Conservation (phyloP, 2,329 filamentous ascomycete genomes). For the Penicillium sp. region DNA sequence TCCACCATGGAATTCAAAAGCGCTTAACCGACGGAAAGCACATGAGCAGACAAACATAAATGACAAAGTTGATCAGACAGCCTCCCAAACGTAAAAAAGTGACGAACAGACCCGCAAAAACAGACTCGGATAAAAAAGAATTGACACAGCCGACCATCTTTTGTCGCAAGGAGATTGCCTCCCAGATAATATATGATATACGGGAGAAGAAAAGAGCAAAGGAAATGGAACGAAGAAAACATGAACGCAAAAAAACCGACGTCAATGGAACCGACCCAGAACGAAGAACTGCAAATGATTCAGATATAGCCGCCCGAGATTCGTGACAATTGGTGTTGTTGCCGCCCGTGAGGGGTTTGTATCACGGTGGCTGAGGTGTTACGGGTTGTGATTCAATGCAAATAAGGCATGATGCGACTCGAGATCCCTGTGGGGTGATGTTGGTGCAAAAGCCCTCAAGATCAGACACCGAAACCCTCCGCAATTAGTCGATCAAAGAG, state of each 20-base stretch:
- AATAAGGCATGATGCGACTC: not conserved
- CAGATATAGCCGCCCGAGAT: slow-evolving; percentile 30
- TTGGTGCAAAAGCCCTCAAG: not conserved
- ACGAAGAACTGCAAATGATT: slow-evolving; percentile 11
- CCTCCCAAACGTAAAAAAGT: slow-evolving; percentile 29
- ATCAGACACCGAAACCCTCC: slow-evolving; percentile 1
- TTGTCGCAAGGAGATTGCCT: slow-evolving; percentile 21
- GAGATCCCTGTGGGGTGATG: not conserved
- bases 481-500: slow-evolving; percentile 14
- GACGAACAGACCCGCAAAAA: slow-evolving; percentile 1
- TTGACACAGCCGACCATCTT: slow-evolving; percentile 25
- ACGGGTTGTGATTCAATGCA: not conserved
- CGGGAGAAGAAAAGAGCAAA: slow-evolving; percentile 4
- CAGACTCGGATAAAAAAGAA: not conserved
- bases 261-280: slow-evolving; percentile 3
- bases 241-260: not conserved
- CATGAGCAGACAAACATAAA: slow-evolving; percentile 2
- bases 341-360: not conserved
- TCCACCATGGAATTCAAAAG: slow-evolving; percentile 3
- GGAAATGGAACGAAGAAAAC: not conserved
- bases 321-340: slow-evolving; percentile 7
- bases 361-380: not conserved
- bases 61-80: slow-evolving; percentile 37
- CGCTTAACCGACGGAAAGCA: slow-evolving; percentile 4
- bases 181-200: slow-evolving; percentile 17